Evolutionary conservation across 768 basidiomycete genomes (phyloP).

Genomic region (Tylopilus cervinicoccineus): DNA sequence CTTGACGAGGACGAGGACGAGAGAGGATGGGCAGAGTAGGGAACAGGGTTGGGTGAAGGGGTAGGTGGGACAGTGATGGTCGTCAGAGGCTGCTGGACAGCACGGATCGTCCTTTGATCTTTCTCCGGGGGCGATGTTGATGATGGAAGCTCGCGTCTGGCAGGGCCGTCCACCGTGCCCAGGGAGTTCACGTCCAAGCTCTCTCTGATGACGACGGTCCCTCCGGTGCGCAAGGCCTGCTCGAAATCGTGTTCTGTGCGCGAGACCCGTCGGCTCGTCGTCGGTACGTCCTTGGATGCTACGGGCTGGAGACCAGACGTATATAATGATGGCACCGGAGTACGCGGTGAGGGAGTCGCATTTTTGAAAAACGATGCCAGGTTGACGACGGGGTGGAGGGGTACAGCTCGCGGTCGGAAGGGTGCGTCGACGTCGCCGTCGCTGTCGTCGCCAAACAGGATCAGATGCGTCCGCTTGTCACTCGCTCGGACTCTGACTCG

Average conservation of each 20-base stretch:
- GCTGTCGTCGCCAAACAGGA: conserved; percentile 5
- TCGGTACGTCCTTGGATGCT: conserved; percentile 45
- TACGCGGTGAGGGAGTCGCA: conserved; percentile 42
- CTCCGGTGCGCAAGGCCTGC: conserved; percentile 61
- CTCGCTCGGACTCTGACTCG: conserved; percentile 1
- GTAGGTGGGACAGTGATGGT: conserved; percentile 67
- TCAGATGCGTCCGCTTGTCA: conserved; percentile 2
- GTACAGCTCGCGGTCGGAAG: neutral
- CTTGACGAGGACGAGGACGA: conserved; percentile 50
- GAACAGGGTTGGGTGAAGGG: conserved; percentile 45
- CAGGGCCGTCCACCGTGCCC: conserved; percentile 49
- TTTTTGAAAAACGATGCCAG: conserved; percentile 67
- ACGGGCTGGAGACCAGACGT: conserved; percentile 53
- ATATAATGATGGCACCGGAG: conserved; percentile 47
- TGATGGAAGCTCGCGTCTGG: conserved; percentile 38
- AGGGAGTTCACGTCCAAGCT: conserved; percentile 66
- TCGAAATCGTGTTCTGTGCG: conserved; percentile 82
- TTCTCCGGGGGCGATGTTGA: conserved; percentile 37
- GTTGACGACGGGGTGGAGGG: conserved; percentile 36
- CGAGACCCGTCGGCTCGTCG: conserved; percentile 52
- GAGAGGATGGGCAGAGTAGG: conserved; percentile 30
- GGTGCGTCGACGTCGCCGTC: conserved; percentile 13
- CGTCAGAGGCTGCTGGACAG: conserved; percentile 46
- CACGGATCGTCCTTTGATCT: conserved; percentile 35
- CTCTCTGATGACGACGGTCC: conserved; percentile 67